Conservation (phyloP, 495 filamentous ascomycete genomes). For the Trichoderma reesei region DNA sequence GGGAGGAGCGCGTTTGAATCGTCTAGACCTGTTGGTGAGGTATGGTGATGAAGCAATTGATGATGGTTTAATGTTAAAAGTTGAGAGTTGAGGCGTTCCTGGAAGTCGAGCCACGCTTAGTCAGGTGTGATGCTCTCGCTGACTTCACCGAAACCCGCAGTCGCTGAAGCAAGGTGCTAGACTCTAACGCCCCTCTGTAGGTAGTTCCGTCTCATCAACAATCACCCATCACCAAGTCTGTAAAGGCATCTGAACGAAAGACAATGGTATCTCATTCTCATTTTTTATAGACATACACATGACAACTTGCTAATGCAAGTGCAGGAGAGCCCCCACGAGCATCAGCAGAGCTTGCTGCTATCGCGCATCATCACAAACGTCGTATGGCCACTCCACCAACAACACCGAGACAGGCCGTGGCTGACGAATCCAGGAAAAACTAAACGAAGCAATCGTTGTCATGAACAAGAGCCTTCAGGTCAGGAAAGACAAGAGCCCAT, state of each 20-base stretch:
- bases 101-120: not conserved
- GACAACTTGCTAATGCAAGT: constrained; percentile 10
- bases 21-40: not conserved
- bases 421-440: constrained; percentile 63
- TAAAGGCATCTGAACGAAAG: not conserved
- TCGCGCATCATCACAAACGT: constrained; percentile 96
- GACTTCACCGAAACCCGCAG: too few relatives aligned
- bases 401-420: not conserved
- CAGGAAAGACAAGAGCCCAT: constrained; percentile 45
- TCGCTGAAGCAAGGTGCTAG: too few relatives aligned
- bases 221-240: too few relatives aligned
- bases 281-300: not conserved
- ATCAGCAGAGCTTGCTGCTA: constrained; percentile 87
- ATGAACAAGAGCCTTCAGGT: constrained; percentile 90
- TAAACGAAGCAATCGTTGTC: constrained; percentile 86
- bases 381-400: constrained; percentile 42
- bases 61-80: not conserved
- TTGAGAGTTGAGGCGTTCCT: not conserved
- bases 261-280: not conserved
- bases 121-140: not conserved
- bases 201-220: too few relatives aligned
- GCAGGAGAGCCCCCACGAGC: constrained; percentile 93
- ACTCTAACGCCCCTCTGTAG: too few relatives aligned
- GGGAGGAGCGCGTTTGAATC: not conserved
- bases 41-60: not conserved